Percentiles rank a stretch among this genome's conserved stretches.
These are phyloP conservation scores for Starmerella tilneyi DNA, from an alignment of 805 yeast genomes.

Conservation along the genomic window DNA sequence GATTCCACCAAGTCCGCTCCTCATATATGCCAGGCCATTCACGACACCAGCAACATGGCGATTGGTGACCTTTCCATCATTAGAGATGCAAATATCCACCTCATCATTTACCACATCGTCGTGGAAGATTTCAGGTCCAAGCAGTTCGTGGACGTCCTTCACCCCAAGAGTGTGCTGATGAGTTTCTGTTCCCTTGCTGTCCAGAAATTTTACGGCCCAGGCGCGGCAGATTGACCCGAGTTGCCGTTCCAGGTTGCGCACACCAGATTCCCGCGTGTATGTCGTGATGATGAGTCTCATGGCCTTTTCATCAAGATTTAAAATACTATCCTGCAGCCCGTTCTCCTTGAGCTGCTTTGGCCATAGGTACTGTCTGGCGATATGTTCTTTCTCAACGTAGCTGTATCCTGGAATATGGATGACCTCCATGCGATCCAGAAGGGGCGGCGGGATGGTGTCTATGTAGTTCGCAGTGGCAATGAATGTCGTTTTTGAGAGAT, in stretches of 20 bases:
- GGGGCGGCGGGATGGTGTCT: slow-evolving; percentile 59
- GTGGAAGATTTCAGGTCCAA: slow-evolving; percentile 53
- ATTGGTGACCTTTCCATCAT: slow-evolving; percentile 20
- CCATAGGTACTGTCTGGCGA: slow-evolving; percentile 55
- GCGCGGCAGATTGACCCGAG: slow-evolving; percentile 69
- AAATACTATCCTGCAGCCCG: slow-evolving; percentile 41
- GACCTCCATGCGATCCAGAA: slow-evolving; percentile 75
- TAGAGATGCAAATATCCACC: slow-evolving; percentile 31
- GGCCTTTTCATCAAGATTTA: slow-evolving; percentile 44
- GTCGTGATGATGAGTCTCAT: slow-evolving; percentile 52
- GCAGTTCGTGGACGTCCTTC: slow-evolving; percentile 52
- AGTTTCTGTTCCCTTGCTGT: slow-evolving; percentile 18
- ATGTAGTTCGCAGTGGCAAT: slow-evolving; percentile 80
- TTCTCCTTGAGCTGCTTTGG: slow-evolving; percentile 66
- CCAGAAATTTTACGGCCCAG: slow-evolving; percentile 49
- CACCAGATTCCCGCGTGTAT: slow-evolving; percentile 81
- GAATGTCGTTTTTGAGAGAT: slow-evolving; percentile 67
- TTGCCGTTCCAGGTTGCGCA: slow-evolving; percentile 64
- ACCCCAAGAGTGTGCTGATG: slow-evolving; percentile 22
- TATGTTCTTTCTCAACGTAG: slow-evolving; percentile 61
- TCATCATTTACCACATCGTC: slow-evolving; percentile 34
- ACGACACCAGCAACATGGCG: slow-evolving; percentile 62
- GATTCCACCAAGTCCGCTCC: slow-evolving; percentile 77
- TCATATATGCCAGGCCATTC: slow-evolving; percentile 78
- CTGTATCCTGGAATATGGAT: slow-evolving; percentile 73